Evolutionary conservation across 2,329 filamentous ascomycete species (phyloP), one percentile per base, ranked within the genome.

Genomic region (Colletotrichum echinochloae): DNA sequence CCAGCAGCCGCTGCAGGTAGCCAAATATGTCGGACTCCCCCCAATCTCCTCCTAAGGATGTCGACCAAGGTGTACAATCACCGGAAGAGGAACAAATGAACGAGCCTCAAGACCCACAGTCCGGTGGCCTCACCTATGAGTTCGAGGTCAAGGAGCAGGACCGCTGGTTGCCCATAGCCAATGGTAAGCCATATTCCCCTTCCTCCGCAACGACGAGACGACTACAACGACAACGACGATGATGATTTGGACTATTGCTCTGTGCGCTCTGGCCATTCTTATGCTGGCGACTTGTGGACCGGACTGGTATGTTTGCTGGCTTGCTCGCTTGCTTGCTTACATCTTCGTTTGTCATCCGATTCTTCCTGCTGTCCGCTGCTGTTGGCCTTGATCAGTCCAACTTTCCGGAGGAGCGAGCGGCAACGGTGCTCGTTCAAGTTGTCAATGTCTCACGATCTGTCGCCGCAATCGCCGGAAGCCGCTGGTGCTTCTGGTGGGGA

Each of bases 101-200:
- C 86, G 93, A 94, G 82, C 86, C 88, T 85, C 89, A 91, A 83
- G 91, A 93, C 85, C 88, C 90, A 90, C 92, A 94, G 86, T 87
- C 88, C 82, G 88, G 88, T 83, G 91, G 89, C 82, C 88, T 92
- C 83, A 90, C 86, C 83, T 94, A 94, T 81, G 95, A 98, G 86
- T 97, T 98, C 82, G 95, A 98, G 85, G 95, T 98, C 84, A 98
- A 98, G 88, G 96, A 99, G 85, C 96, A 99, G 85, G 96, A 99
- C 85, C 89, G 96, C 88, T 99, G 96, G 96, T 90, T 99, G 82
- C 96, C 96, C 82, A 99, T 99, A 89, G 96, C 96, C 86, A 99
- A 99, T 94, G 96, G 96, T 99, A 89, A 89, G 96, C 96, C 83
- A 77, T 75, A 75, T 75, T 77, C 75, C 75, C 76, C 75, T 70